phyloP scores from a whole-genome alignment of 2,329 filamentous ascomycete genomes.

The Aspergillus fumigatus region DNA sequence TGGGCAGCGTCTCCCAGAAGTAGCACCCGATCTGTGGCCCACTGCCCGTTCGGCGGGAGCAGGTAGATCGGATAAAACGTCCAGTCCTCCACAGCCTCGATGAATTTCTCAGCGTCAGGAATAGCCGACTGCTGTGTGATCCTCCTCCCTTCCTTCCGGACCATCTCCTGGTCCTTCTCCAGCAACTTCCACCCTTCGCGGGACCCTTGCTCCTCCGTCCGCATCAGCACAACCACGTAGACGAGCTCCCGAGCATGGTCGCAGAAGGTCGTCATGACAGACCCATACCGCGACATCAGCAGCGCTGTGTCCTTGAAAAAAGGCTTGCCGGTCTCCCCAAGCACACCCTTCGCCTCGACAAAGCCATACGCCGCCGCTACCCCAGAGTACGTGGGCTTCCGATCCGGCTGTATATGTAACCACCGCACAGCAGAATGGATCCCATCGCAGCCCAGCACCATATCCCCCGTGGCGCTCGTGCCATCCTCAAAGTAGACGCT shows the following conservation, averaged over 20 bases:
- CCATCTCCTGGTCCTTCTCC: conserved; percentile 6
- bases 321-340: not conserved
- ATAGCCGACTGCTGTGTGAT: not conserved
- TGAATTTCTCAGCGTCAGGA: not conserved
- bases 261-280: conserved; percentile 5
- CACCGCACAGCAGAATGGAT: conserved; percentile 2
- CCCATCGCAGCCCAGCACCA: conserved; percentile 1
- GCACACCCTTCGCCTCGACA: not conserved
- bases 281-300: not conserved
- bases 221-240: conserved; percentile 9
- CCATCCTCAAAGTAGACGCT: not conserved
- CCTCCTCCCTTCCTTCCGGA: not conserved
- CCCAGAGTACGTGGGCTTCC: not conserved
- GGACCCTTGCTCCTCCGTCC: conserved; percentile 7
- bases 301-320: not conserved
- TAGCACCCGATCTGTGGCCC: not conserved
- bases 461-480: not conserved
- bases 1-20: not conserved
- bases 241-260: conserved; percentile 6
- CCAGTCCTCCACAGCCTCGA: not conserved
- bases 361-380: not conserved
- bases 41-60: not conserved
- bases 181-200: conserved; percentile 8
- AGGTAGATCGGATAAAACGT: not conserved
- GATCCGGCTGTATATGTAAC: not conserved